These are phyloP conservation scores for Fusarium devonianum DNA, from an alignment of 2,329 filamentous ascomycete genomes.

Conservation along the genomic window DNA sequence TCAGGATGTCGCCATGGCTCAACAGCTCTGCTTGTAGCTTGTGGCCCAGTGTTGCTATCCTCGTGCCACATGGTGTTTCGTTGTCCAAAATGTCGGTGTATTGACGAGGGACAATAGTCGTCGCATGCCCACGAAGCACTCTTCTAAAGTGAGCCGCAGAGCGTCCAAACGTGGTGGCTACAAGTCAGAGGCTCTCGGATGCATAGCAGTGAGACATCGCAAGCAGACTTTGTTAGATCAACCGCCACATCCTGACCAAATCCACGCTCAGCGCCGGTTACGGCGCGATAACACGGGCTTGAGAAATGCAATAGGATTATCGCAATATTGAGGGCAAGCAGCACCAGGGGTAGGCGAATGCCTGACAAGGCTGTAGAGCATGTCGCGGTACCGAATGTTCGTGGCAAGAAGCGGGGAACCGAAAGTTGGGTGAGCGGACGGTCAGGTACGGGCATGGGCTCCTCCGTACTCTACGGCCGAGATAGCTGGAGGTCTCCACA, in stretches of 20 bases:
- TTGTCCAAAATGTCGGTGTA: constrained; percentile 42
- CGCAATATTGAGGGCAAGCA: constrained; percentile 6
- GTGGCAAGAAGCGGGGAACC: constrained; percentile 35
- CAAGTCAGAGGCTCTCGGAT: constrained; percentile 1
- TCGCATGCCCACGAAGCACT: too few species aligned
- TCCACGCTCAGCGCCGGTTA: background rate
- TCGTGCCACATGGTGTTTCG: constrained; percentile 35
- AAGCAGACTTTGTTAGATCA: constrained; percentile 14
- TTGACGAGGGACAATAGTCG: constrained; percentile 9
- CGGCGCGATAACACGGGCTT: background rate
- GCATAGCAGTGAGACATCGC: constrained; percentile 11
- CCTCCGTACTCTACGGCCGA: constrained; percentile 37
- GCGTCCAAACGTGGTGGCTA: too few species aligned
- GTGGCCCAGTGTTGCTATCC: constrained; percentile 35
- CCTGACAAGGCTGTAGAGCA: constrained; percentile 40
- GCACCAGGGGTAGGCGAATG: constrained; percentile 18
- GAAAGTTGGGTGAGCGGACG: constrained; percentile 24
- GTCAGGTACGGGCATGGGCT: constrained; percentile 27
- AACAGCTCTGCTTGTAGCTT: constrained; percentile 21
- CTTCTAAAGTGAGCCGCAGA: too few species aligned
- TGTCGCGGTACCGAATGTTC: constrained; percentile 32
- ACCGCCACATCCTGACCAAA: constrained; percentile 1
- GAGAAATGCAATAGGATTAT: constrained; percentile 2
- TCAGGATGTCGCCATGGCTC: constrained; percentile 27
- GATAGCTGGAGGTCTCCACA: constrained; percentile 37